Base-by-base conservation (phyloP, 2,329 filamentous ascomycete species). In the Graphium sp. region DNA sequence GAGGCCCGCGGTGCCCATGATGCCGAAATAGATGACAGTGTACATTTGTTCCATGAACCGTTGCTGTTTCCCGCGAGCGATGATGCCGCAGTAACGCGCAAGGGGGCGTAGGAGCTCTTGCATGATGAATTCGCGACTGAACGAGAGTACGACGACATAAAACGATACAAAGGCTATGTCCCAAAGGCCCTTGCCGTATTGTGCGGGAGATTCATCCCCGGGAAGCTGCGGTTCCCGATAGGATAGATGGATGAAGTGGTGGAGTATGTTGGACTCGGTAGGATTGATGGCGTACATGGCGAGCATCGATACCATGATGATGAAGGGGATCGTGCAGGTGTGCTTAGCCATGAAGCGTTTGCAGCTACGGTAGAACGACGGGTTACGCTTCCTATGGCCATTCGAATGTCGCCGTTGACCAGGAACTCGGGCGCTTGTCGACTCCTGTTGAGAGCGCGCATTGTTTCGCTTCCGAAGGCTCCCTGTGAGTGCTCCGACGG, bases 1-100 rank as follows among this genome's bases (percentile, higher is more conserved):
- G 43, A 94, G 52, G 30, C 85, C 85, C 31, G 74, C 75, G 2
- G 84, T 84, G 2, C 83, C 83, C 32, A 91, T 74, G 33, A 89
- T 49, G 24, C 54, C 71, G 51, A 93, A 93, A 63, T 95, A 94
- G 30, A 93, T 59, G 16, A 84, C 85, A 2, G 85, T 93, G 55
- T 95, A 95, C 45, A 78, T 72, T 55, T 95, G 85, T 53, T 95
- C 85, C 81, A 93, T 89, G 62, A 93, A 94, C 19, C 85, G 76
- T 10, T 75, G 68, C 45, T 89, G 83, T 58, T 93, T 94, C 37
- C 65, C 72, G 32, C 74, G 62, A 26, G 61, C 68, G 36, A 67
- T 71, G 44, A 94, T 71, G 11, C 81, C 79, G 31, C 61, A 71
- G 39, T 58, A 62, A 23, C 70, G 61, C 5, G 83, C 82, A 35